Evolutionary conservation across 1,139 yeast genomes (phyloP).

Genomic region (Protomyces inouyei): DNA sequence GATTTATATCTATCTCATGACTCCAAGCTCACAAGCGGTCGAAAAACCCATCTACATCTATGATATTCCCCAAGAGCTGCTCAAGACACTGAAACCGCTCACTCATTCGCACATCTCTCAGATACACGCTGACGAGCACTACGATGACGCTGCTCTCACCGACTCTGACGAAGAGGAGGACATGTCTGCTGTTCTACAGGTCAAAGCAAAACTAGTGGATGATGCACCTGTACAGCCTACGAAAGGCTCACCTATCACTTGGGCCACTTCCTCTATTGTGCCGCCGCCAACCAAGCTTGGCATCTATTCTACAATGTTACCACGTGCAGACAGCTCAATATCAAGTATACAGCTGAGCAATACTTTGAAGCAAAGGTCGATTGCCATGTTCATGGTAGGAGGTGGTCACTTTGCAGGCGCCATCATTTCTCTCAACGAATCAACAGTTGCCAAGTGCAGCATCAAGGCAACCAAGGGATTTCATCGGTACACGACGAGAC

Average conservation of each 20-base stretch:
- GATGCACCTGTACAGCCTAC: not conserved
- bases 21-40: not conserved
- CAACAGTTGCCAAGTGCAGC: conserved; percentile 4
- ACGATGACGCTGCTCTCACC: not conserved
- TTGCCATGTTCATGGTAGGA: conserved; percentile 83
- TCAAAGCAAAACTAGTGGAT: not conserved
- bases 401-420: conserved; percentile 99
- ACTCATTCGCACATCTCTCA: not conserved
- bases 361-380: not conserved
- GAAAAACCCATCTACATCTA: not conserved
- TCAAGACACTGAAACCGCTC: not conserved
- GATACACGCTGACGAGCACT: not conserved
- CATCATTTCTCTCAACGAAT: conserved; percentile 49
- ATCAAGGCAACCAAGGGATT: conserved; percentile 72
- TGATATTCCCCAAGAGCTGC: not conserved
- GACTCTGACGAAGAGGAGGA: not conserved
- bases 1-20: not conserved
- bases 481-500: conserved; percentile 91
- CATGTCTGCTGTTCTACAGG: not conserved
- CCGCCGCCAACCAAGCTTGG: conserved; percentile 10
- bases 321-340: not conserved
- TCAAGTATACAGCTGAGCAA: not conserved
- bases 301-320: conserved; percentile 10
- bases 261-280: conserved; percentile 3
- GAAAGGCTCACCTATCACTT: conserved; percentile 15